Evolutionary conservation across 768 basidiomycete species (phyloP).

Genomic region (Boletus huronensis): DNA sequence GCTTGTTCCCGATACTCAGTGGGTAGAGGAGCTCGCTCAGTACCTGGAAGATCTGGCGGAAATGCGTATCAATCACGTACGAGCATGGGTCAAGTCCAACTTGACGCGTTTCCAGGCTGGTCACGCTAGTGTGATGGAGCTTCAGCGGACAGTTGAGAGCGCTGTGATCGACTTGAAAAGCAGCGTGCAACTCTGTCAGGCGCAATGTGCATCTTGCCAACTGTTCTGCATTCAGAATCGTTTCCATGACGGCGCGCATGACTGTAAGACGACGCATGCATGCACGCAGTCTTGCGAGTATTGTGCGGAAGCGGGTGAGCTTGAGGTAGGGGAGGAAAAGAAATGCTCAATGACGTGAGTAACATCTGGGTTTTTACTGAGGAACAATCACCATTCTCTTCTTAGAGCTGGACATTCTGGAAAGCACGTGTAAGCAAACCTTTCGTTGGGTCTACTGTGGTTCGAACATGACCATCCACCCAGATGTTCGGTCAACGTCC

Average conservation of each 20-base stretch:
- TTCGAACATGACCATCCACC: neutral
- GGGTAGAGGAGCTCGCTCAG: slow-evolving; percentile 37
- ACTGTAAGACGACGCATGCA: slow-evolving; percentile 48
- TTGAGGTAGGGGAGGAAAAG: slow-evolving; percentile 27
- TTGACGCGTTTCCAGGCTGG: slow-evolving; percentile 44
- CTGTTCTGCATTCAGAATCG: slow-evolving; percentile 46
- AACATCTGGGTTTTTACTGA: neutral
- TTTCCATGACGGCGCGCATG: slow-evolving; percentile 44
- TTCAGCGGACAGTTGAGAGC: slow-evolving; percentile 43
- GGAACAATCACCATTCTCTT: neutral
- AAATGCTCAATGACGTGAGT: slow-evolving; percentile 47
- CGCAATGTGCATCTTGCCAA: slow-evolving; percentile 46
- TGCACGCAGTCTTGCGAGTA: slow-evolving; percentile 47
- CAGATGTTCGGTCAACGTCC: slow-evolving; percentile 50
- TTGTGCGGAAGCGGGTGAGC: slow-evolving; percentile 30
- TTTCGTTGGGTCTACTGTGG: neutral
- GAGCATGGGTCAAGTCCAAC: slow-evolving; percentile 49
- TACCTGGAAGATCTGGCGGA: slow-evolving; percentile 44
- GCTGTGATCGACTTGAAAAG: slow-evolving; percentile 45
- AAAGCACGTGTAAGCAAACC: slow-evolving; percentile 46
- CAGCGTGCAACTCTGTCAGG: slow-evolving; percentile 48
- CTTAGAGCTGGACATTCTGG: slow-evolving; percentile 55
- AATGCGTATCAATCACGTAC: slow-evolving; percentile 45
- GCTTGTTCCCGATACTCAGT: slow-evolving; percentile 38
- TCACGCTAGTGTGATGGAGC: slow-evolving; percentile 42